Percentiles rank a stretch among this genome's conserved stretches.
Evolutionary conservation across 2,329 filamentous ascomycete species (phyloP).

Genomic region (Herpotrichia juniperi): DNA sequence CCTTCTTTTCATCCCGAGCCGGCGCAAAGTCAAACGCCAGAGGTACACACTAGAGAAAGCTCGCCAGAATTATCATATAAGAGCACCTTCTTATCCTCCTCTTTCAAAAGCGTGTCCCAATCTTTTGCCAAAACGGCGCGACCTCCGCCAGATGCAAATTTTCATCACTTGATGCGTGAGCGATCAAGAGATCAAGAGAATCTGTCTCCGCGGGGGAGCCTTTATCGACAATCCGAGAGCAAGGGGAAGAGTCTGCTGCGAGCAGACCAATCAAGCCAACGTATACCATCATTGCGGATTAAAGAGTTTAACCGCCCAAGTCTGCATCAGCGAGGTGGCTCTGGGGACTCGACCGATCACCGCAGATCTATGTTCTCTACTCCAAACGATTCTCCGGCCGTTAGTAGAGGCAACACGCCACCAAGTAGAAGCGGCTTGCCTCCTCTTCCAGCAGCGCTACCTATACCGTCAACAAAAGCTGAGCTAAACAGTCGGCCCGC

Average conservation of each 20-base stretch:
- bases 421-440: constrained; percentile 27
- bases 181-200: constrained; percentile 22
- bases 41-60: not conserved
- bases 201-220: constrained; percentile 27
- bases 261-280: constrained; percentile 39
- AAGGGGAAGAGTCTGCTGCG: constrained; percentile 26
- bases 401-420: constrained; percentile 37
- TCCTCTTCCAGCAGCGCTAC: constrained; percentile 10
- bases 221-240: constrained; percentile 14
- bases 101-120: constrained; percentile 31
- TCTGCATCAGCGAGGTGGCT: constrained; percentile 28
- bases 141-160: constrained; percentile 26
- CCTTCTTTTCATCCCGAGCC: constrained; percentile 2
- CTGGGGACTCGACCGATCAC: constrained; percentile 31
- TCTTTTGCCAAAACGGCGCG: constrained; percentile 30
- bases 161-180: constrained; percentile 31
- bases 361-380: constrained; percentile 23
- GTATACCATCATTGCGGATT: constrained; percentile 22
- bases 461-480: constrained; percentile 11
- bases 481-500: constrained; percentile 29
- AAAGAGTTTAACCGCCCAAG: constrained; percentile 17
- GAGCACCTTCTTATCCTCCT: constrained; percentile 33
- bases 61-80: constrained; percentile 25
- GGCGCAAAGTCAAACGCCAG: not conserved
- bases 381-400: constrained; percentile 32